Percentiles rank a stretch among this genome's conserved stretches.
Evolutionary conservation across 768 basidiomycete species (phyloP).

Genomic region (Pleurotus tuber-regium): DNA sequence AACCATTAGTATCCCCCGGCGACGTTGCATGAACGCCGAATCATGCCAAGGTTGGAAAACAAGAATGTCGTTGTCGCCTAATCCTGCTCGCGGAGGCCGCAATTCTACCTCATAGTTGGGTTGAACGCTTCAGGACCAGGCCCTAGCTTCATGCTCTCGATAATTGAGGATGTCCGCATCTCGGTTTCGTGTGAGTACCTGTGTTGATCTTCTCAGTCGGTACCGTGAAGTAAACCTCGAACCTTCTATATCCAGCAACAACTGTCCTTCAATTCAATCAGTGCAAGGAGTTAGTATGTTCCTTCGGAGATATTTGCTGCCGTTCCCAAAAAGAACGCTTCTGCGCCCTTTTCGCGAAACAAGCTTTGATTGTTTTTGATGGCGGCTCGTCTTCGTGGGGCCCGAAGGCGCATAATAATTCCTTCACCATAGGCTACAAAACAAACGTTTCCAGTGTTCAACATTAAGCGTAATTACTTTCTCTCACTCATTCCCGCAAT

Average conservation of each 20-base stretch:
- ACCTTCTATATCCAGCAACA: not conserved
- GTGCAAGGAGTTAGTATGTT: not conserved
- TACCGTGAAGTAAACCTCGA: not conserved
- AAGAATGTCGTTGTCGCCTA: too few relatives aligned
- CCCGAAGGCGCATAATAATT: not conserved
- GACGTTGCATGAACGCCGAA: not conserved
- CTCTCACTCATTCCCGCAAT: not conserved
- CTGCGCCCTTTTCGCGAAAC: conserved; percentile 8
- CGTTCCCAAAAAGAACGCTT: not conserved
- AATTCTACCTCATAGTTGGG: too few relatives aligned
- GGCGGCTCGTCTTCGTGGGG: not conserved
- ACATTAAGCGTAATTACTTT: not conserved
- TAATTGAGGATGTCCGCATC: not conserved
- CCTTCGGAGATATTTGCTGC: not conserved
- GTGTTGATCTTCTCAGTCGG: not conserved
- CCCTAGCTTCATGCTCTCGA: not conserved
- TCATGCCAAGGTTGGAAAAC: not conserved
- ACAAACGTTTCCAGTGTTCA: not conserved
- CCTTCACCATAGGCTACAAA: conserved; percentile 2
- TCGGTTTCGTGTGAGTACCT: not conserved
- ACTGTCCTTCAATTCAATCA: not conserved
- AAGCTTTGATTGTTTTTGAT: conserved; percentile 2
- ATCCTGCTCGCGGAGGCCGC: too few relatives aligned
- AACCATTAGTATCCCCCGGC: too few relatives aligned
- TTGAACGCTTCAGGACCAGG: not conserved